Conservation (phyloP, 2,329 filamentous ascomycete genomes). For the Pseudogymnoascus sp. region DNA sequence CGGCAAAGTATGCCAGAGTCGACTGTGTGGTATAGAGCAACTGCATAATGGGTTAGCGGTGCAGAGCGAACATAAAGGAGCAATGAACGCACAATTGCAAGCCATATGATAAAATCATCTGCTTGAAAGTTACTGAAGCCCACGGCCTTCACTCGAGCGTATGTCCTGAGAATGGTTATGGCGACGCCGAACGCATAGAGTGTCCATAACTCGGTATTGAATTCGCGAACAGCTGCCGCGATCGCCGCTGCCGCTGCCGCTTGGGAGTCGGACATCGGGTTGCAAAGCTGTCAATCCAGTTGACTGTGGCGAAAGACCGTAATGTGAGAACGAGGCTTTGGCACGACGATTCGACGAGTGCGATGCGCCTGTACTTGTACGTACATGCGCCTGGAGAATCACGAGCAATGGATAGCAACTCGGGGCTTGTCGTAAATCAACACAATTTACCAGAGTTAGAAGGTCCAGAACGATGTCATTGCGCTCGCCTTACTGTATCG, state of each 20-base stretch:
- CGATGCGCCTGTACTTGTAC: background rate
- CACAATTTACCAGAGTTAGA: background rate
- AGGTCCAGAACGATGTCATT: background rate
- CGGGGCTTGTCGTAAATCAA: background rate
- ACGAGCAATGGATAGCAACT: background rate
- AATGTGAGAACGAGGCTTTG: background rate
- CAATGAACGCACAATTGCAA: slow-evolving; percentile 38
- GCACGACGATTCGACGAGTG: background rate
- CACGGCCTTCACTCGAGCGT: slow-evolving; percentile 38
- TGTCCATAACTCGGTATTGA: slow-evolving; percentile 40
- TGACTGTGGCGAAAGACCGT: background rate
- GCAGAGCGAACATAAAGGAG: background rate
- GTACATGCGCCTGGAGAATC: background rate
- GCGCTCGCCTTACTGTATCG: background rate
- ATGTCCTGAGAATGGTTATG: slow-evolving; percentile 42
- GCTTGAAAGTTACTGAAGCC: slow-evolving; percentile 43
- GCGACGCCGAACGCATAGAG: slow-evolving; percentile 42
- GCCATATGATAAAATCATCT: slow-evolving; percentile 52
- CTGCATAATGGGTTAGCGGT: slow-evolving; percentile 24
- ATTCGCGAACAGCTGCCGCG: slow-evolving; percentile 19
- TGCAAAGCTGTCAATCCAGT: background rate
- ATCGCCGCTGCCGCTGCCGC: slow-evolving; percentile 14
- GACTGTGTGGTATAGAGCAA: slow-evolving; percentile 44
- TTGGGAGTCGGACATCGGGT: slow-evolving; percentile 13
- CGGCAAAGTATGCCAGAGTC: slow-evolving; percentile 40